These are phyloP conservation scores for Penicillium salamii DNA, from an alignment of 495 filamentous ascomycete genomes.

Conservation along the genomic window DNA sequence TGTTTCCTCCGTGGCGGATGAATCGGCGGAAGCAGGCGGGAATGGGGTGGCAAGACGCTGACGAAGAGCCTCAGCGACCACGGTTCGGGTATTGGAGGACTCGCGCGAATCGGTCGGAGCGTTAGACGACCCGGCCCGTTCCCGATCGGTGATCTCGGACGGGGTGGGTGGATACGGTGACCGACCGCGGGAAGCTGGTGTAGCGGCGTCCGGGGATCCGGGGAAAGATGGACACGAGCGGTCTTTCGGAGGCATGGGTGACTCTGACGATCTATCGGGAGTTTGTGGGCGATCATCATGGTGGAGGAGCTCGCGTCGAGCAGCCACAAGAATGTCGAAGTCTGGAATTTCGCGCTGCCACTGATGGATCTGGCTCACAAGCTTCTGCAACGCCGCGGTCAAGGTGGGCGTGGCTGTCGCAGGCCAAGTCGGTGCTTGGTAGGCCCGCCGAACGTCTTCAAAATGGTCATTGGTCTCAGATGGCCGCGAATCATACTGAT, in stretches of 20 bases:
- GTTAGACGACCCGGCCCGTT: conserved; percentile 20
- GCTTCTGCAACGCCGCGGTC: conserved; percentile 38
- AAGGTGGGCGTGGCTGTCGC: conserved; percentile 36
- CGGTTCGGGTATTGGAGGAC: conserved; percentile 25
- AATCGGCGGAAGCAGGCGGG: conserved; percentile 11
- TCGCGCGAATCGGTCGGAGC: conserved; percentile 28
- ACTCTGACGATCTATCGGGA: conserved; percentile 17
- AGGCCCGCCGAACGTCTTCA: conserved; percentile 27
- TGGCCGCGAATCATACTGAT: conserved; percentile 27
- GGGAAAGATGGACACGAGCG: conserved; percentile 50
- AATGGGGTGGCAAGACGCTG: conserved; percentile 40
- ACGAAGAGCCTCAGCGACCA: conserved; percentile 35
- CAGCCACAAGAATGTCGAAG: conserved; percentile 72
- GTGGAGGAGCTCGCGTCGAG: conserved; percentile 55
- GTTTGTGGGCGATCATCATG: conserved; percentile 25
- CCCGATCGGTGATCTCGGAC: conserved; percentile 14
- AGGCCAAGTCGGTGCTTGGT: conserved; percentile 40
- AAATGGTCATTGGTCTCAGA: conserved; percentile 13
- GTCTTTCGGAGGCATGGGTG: conserved; percentile 19
- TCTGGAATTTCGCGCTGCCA: conserved; percentile 70
- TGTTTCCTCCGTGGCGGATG: conserved; percentile 12
- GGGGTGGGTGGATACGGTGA: conserved; percentile 14
- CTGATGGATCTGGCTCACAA: conserved; percentile 61
- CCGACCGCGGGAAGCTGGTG: conserved; percentile 18
- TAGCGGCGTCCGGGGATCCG: conserved; percentile 58